phyloP scores from a whole-genome alignment of 1,139 yeast genomes.

The Kodamaea sp. region DNA sequence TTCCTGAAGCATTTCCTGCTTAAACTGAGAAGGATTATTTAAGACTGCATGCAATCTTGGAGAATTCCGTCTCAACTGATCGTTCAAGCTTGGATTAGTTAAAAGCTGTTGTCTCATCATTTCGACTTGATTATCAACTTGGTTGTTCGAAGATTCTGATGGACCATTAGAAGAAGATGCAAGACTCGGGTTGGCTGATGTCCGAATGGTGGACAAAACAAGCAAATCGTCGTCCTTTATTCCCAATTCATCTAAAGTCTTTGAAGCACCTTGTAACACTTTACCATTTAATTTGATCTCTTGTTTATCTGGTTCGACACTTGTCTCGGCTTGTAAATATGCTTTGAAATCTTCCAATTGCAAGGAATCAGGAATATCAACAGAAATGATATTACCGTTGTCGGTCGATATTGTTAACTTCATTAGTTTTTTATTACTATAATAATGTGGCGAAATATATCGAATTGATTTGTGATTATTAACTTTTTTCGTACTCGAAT shows the following conservation, averaged over 20 bases:
- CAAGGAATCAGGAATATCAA: conserved; percentile 65
- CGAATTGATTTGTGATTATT: not conserved
- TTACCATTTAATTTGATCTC: conserved; percentile 46
- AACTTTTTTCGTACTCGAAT: not conserved
- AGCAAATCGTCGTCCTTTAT: conserved; percentile 59
- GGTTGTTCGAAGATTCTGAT: conserved; percentile 14
- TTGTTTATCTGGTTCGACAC: conserved; percentile 46
- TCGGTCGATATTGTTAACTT: conserved; percentile 37
- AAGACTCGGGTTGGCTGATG: conserved; percentile 3
- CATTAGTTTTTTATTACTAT: conserved; percentile 20
- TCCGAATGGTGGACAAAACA: conserved; percentile 21
- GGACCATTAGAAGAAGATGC: conserved; percentile 17
- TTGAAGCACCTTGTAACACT: conserved; percentile 30
- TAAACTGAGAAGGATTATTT: conserved; percentile 53
- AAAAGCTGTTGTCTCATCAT: conserved; percentile 46
- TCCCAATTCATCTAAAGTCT: conserved; percentile 45
- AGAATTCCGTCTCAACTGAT: conserved; percentile 30
- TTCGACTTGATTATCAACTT: conserved; percentile 45
- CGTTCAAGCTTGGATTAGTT: conserved; percentile 33
- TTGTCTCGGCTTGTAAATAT: conserved; percentile 71
- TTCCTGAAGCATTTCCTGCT: conserved; percentile 38
- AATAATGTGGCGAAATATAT: not conserved
- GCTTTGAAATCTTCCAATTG: conserved; percentile 68
- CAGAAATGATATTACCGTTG: conserved; percentile 31
- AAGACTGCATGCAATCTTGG: conserved; percentile 46